Conservation (phyloP, 441 rosid species). For the Breynia disticha region DNA sequence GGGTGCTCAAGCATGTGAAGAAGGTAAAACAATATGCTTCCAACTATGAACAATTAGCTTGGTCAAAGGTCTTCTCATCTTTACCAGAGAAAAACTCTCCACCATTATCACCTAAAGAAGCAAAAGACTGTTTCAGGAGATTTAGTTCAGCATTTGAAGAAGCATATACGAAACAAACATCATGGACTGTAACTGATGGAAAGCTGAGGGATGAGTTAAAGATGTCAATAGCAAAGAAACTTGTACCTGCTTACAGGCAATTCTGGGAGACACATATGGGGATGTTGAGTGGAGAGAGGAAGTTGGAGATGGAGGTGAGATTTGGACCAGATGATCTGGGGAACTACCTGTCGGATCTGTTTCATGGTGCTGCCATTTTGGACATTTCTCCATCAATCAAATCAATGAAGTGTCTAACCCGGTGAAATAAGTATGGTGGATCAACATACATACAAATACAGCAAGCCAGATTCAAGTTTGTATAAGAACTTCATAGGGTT, state of each 20-base stretch:
- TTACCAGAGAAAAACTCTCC: conserved; percentile 31
- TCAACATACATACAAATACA: neutral
- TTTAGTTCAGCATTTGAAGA: conserved; percentile 56
- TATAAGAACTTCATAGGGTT: no score
- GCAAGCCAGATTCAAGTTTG: no score
- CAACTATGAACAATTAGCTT: conserved; percentile 50
- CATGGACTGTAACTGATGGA: conserved; percentile 49
- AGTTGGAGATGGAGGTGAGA: conserved; percentile 24
- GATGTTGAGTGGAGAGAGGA: conserved; percentile 19
- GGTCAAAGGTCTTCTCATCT: conserved; percentile 46
- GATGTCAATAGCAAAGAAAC: conserved; percentile 32
- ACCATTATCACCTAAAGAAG: conserved; percentile 21
- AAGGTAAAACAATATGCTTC: conserved; percentile 49
- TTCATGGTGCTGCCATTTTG: conserved; percentile 30
- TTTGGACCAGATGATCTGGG: conserved; percentile 43
- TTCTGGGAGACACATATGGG: conserved; percentile 22
- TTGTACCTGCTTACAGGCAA: conserved; percentile 36
- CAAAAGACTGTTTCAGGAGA: conserved; percentile 27
- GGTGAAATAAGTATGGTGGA: neutral
- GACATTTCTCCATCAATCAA: conserved; percentile 17
- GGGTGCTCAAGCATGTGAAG: conserved; percentile 46
- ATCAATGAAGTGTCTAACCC: conserved; percentile 18
- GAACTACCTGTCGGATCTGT: conserved; percentile 49
- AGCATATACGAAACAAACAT: conserved; percentile 36
- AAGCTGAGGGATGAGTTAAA: conserved; percentile 43